Base-by-base conservation (phyloP, 2,329 filamentous ascomycete genomes). In the Biscogniauxia marginata region DNA sequence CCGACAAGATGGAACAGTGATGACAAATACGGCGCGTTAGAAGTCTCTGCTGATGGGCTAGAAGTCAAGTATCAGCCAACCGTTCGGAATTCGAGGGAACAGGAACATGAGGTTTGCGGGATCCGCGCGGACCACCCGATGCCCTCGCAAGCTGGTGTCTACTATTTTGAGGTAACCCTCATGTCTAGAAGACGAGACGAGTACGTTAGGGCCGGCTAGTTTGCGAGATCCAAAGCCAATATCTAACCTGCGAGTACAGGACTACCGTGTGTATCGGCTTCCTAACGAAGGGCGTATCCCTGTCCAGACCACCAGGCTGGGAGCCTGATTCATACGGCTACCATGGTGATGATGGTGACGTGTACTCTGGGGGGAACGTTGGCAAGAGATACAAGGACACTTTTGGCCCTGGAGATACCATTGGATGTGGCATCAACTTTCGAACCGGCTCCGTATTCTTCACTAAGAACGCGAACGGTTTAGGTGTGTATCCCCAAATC, bases 71-170 rank as follows among this genome's bases (percentile, higher is more conserved):
- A 82, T 64, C 74, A 74, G 1, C 77, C 79, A 0, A 66, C 74
- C 8, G 21, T 57, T 0, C 81, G 80, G 65, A 74, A 71, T 21
- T 68, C 76, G 19, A 71, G 72, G 55, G 81, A 84, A 50, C 77
- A 79, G 50, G 84, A 87, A 7, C 79, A 89, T 67, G 95, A 98
- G 71, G 90, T 91, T 18, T 91, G 86, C 34, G 85, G 90, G 11
- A 86, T 96, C 56, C 86, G 95, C 54, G 85, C 93, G 23, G 89
- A 99, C 71, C 81, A 92, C 70, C 84, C 87, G 49, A 97, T 98
- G 85, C 92, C 95, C 3, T 81, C 86, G 34, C 89, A 96, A 68
- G 95, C 90, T 63, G 95, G 95, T 1, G 88, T 99, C 57, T 99
- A 96, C 73, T 99, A 99, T 72, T 99, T 86, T 69, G 95, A 99